Percentiles rank a stretch among this genome's conserved stretches.
phyloP scores from a whole-genome alignment of 1,139 yeast species.

The Yamadazyma sp. region DNA sequence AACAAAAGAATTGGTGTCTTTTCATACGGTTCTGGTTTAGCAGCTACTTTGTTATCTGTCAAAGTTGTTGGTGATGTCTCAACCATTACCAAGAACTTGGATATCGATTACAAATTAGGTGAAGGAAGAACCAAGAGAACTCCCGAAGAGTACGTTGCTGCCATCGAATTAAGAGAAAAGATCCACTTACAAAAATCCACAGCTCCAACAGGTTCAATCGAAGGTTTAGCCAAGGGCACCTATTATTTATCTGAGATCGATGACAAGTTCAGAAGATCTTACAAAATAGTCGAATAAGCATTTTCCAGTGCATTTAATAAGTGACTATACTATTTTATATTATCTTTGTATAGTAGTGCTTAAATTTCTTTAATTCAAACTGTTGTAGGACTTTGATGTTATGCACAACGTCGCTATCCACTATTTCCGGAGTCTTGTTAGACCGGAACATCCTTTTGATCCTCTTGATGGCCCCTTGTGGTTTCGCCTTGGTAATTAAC shows the following conservation, averaged over 20 bases:
- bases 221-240: constrained; percentile 68
- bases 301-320: too few species aligned
- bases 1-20: constrained; percentile 87
- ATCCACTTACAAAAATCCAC: constrained; percentile 79
- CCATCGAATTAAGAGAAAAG: constrained; percentile 82
- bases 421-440: neutral
- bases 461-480: neutral
- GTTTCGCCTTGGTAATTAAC: constrained; percentile 1
- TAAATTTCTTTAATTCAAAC: constrained; percentile 4
- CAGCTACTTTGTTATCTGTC: constrained; percentile 83
- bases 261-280: constrained; percentile 79
- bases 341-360: constrained; percentile 1
- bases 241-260: constrained; percentile 84
- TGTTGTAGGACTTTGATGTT: constrained; percentile 2
- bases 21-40: constrained; percentile 98
- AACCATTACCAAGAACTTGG: constrained; percentile 60
- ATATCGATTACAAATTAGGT: constrained; percentile 66
- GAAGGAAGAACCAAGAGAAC: constrained; percentile 63
- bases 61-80: constrained; percentile 81
- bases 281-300: constrained; percentile 12
- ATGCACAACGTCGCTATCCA: neutral
- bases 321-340: neutral
- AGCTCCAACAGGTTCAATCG: constrained; percentile 78
- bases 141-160: constrained; percentile 80
- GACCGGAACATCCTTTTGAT: constrained; percentile 1